Evolutionary conservation across 164 flowering plant species (phyloP).

Genomic region (Protea cynaroides): DNA sequence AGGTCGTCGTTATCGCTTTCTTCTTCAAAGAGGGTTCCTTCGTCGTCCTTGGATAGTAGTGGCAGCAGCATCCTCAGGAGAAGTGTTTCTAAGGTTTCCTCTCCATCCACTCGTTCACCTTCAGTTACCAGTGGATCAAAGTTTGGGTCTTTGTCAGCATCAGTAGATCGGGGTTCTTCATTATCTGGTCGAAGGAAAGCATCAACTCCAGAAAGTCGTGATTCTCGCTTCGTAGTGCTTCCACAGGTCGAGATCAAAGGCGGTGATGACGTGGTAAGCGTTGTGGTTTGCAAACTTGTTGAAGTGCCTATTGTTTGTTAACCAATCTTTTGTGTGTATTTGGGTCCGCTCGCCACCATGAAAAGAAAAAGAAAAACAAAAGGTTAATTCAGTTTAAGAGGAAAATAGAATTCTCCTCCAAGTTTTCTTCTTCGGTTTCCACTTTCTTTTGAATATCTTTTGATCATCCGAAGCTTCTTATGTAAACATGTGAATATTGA

Average conservation of each 20-base stretch:
- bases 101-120: slow-evolving; percentile 53
- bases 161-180: slow-evolving; percentile 53
- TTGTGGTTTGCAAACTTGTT: not conserved
- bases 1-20: slow-evolving; percentile 46
- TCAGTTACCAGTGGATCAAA: slow-evolving; percentile 53
- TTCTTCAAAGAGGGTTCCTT: slow-evolving; percentile 35
- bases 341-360: not conserved
- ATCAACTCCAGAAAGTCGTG: slow-evolving; percentile 65
- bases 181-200: slow-evolving; percentile 54
- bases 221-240: slow-evolving; percentile 78
- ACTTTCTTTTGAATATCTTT: too few species aligned
- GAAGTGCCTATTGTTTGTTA: too few species aligned
- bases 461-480: too few species aligned
- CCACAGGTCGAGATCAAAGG: slow-evolving; percentile 93
- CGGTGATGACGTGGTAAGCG: slow-evolving; percentile 86
- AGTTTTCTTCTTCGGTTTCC: too few species aligned
- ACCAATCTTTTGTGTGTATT: not conserved
- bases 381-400: too few species aligned
- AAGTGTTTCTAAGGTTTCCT: slow-evolving; percentile 44
- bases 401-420: too few species aligned
- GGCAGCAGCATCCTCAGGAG: slow-evolving; percentile 47
- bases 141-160: slow-evolving; percentile 47
- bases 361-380: too few species aligned
- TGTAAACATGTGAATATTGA: too few species aligned
- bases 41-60: slow-evolving; percentile 57